A percentile compares a stretch with the other conserved stretches of the same genome.
Evolutionary conservation across 768 basidiomycete species (phyloP).

Genomic region (Mycena vulgaris): DNA sequence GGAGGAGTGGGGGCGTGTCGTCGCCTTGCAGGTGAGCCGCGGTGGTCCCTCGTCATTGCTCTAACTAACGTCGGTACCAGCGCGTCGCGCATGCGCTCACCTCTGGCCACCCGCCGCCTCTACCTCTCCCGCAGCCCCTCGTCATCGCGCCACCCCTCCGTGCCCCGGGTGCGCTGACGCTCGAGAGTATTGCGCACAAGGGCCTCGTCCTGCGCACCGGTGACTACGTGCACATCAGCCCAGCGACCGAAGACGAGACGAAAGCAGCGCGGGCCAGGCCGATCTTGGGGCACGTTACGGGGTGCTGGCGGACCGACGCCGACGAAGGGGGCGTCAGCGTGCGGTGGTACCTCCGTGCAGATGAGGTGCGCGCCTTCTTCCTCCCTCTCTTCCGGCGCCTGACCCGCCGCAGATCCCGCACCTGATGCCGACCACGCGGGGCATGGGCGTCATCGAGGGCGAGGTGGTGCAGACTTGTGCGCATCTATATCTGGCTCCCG

Average conservation of each 20-base stretch:
- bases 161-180: slow-evolving; percentile 13
- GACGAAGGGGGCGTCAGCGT: slow-evolving; percentile 34
- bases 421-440: slow-evolving; percentile 29
- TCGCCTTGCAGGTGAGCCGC: slow-evolving; percentile 80
- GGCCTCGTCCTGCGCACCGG: slow-evolving; percentile 21
- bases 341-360: slow-evolving; percentile 33
- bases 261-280: slow-evolving; percentile 15
- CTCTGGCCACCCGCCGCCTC: not conserved
- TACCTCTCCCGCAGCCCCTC: slow-evolving; percentile 26
- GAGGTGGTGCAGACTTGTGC: slow-evolving; percentile 35
- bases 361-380: slow-evolving; percentile 13
- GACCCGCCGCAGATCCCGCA: slow-evolving; percentile 20
- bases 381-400: not conserved
- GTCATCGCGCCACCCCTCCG: slow-evolving; percentile 19
- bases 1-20: slow-evolving; percentile 83
- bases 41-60: not conserved
- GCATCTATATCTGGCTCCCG: not conserved
- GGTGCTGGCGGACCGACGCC: slow-evolving; percentile 29
- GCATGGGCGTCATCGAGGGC: slow-evolving; percentile 24
- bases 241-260: slow-evolving; percentile 6
- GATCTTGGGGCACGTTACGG: slow-evolving; percentile 27
- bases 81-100: slow-evolving; percentile 33
- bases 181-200: slow-evolving; percentile 32
- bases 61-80: not conserved
- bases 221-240: slow-evolving; percentile 31